A percentile compares a stretch with the other conserved stretches of the same genome.
Conservation (phyloP, 768 basidiomycete genomes). For the Auriculariales sp. region DNA sequence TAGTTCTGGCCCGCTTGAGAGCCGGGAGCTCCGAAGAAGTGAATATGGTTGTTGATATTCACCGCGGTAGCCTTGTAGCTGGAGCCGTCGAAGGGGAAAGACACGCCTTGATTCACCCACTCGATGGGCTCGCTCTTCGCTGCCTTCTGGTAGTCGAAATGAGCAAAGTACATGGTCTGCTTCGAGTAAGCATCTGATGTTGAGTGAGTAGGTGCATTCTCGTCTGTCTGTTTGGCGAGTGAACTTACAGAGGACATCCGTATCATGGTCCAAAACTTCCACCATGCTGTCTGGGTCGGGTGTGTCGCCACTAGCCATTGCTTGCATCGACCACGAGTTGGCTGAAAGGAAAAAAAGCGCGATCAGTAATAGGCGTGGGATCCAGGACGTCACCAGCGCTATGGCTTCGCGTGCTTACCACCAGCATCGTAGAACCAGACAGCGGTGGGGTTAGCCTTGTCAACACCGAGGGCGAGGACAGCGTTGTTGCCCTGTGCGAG, state of each 20-base stretch:
- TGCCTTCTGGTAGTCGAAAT: constrained; percentile 49
- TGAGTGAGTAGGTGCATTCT: constrained; percentile 1
- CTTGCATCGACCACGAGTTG: constrained; percentile 69
- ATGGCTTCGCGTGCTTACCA: neutral
- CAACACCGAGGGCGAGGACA: constrained; percentile 71
- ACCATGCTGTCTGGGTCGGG: constrained; percentile 52
- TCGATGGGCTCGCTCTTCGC: constrained; percentile 40
- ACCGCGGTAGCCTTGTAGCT: constrained; percentile 64
- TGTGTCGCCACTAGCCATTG: constrained; percentile 21
- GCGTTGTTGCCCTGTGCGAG: constrained; percentile 60
- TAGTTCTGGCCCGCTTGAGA: constrained; percentile 52
- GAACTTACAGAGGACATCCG: constrained; percentile 69
- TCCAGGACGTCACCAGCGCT: no score
- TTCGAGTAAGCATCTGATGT: constrained; percentile 52
- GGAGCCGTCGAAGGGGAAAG: constrained; percentile 35
- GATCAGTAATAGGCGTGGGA: neutral
- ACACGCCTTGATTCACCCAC: constrained; percentile 46
- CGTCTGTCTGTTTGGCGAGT: neutral
- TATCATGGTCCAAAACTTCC: constrained; percentile 86
- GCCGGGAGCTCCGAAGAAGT: constrained; percentile 63
- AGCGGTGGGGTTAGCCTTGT: constrained; percentile 48
- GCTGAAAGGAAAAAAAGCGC: constrained; percentile 10
- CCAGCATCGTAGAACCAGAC: constrained; percentile 73
- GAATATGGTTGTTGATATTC: constrained; percentile 74
- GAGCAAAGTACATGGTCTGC: constrained; percentile 49